Conservation (phyloP, 2,329 filamentous ascomycete genomes). For the Cladosporium sp. region DNA sequence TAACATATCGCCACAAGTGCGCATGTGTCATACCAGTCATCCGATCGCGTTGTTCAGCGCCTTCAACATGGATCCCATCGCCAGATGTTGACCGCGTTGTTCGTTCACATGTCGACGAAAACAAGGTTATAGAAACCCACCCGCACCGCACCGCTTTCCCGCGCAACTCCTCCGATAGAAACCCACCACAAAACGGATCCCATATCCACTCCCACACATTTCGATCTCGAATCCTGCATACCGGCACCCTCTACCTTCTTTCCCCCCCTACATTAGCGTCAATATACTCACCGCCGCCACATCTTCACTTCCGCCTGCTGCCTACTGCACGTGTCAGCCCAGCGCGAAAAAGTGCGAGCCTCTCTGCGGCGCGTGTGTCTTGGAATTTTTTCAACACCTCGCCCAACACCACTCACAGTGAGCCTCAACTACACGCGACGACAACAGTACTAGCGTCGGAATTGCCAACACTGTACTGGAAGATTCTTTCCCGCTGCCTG, state of each 20-base stretch:
- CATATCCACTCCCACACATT: conserved; percentile 14
- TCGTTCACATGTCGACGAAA: conserved; percentile 5
- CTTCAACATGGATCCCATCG: neutral
- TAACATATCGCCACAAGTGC: neutral
- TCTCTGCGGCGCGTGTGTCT: conserved; percentile 11
- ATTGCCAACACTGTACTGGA: neutral
- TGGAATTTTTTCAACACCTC: neutral
- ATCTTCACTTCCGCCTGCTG: conserved; percentile 10
- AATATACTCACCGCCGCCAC: conserved; percentile 11
- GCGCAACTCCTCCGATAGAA: neutral
- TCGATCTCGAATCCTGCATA: conserved; percentile 10
- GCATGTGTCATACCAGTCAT: neutral
- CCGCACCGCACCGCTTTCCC: conserved; percentile 23
- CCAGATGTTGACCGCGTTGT: neutral
- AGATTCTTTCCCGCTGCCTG: neutral
- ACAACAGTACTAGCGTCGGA: neutral
- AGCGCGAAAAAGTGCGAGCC: conserved; percentile 12
- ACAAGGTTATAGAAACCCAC: conserved; percentile 11
- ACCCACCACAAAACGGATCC: conserved; percentile 3
- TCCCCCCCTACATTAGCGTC: conserved; percentile 11
- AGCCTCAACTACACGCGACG: neutral
- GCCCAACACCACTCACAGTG: neutral
- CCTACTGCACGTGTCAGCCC: conserved; percentile 6
- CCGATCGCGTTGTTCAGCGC: neutral
- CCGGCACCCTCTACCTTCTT: conserved; percentile 4